Percentiles rank a stretch among this genome's conserved stretches.
Evolutionary conservation across 768 basidiomycete species (phyloP).

Genomic region (Candolleomyces aberdarensis): DNA sequence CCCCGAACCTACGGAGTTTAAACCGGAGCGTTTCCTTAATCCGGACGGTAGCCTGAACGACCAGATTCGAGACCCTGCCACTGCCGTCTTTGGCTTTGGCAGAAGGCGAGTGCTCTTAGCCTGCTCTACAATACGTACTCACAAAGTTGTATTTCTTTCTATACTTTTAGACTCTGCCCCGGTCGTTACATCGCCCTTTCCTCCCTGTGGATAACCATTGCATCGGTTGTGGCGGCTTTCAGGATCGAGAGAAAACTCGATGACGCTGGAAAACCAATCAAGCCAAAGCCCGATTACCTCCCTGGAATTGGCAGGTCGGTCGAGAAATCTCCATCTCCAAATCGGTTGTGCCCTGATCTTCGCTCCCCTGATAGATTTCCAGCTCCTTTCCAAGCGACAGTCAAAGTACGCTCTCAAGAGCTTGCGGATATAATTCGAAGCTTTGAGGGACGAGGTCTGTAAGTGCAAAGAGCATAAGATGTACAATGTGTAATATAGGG

Average conservation of each 20-base stretch:
- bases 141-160: not conserved
- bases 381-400: not conserved
- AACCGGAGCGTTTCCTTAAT: constrained; percentile 16
- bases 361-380: not conserved
- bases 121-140: not conserved
- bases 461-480: not conserved
- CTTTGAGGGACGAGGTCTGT: not conserved
- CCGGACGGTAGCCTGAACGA: constrained; percentile 3
- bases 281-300: not conserved
- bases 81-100: constrained; percentile 11
- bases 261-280: not conserved
- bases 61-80: constrained; percentile 1
- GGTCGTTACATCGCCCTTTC: constrained; percentile 1
- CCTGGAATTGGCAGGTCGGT: not conserved
- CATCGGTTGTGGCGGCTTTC: constrained; percentile 5
- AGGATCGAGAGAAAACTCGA: constrained; percentile 1
- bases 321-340: not conserved
- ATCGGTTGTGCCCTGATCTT: not conserved
- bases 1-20: constrained; percentile 16
- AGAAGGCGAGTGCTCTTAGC: constrained; percentile 6
- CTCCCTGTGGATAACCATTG: not conserved
- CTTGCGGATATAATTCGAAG: not conserved
- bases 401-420: not conserved
- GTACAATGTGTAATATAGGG: too few relatives aligned
- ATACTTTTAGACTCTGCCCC: not conserved